Conservation (phyloP, 495 filamentous ascomycete species). For the Trichoderma erinaceum region DNA sequence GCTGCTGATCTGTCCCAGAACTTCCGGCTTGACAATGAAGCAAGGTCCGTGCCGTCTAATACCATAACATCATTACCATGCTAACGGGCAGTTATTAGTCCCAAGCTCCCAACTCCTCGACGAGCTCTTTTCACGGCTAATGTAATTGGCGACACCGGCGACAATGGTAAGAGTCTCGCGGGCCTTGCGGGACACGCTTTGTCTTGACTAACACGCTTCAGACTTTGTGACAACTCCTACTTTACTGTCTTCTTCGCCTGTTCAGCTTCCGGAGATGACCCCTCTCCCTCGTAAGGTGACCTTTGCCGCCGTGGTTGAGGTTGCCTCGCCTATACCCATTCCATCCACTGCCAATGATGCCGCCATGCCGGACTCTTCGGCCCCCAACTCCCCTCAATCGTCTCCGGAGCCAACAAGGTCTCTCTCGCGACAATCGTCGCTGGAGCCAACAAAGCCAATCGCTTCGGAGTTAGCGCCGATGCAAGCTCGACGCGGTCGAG, state of each 20-base stretch:
- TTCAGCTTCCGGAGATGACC: slow-evolving; percentile 65
- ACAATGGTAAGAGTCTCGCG: slow-evolving; percentile 57
- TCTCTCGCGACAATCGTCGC: slow-evolving; percentile 41
- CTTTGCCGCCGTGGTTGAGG: slow-evolving; percentile 55
- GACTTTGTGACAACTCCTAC: slow-evolving; percentile 80
- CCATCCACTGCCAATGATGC: slow-evolving; percentile 32
- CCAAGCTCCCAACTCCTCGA: slow-evolving; percentile 83
- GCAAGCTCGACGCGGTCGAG: neutral
- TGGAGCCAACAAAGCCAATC: slow-evolving; percentile 45
- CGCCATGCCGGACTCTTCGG: slow-evolving; percentile 45
- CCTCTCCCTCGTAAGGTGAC: slow-evolving; percentile 85
- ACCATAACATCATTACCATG: neutral
- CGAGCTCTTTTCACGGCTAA: slow-evolving; percentile 86
- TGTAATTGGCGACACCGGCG: slow-evolving; percentile 59
- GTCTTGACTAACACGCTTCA: slow-evolving; percentile 31
- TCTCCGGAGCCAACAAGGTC: slow-evolving; percentile 48
- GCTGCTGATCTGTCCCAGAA: slow-evolving; percentile 94
- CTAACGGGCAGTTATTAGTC: slow-evolving; percentile 47
- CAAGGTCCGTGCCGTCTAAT: slow-evolving; percentile 55
- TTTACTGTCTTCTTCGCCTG: slow-evolving; percentile 72
- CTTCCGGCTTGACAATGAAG: slow-evolving; percentile 78
- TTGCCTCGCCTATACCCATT: slow-evolving; percentile 61
- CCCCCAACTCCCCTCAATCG: slow-evolving; percentile 38
- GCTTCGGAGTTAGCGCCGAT: slow-evolving; percentile 43
- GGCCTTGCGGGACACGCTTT: slow-evolving; percentile 11